Evolutionary conservation across 2,329 filamentous ascomycete species (phyloP).

Genomic region (Pseudovirgaria hyperparasitica): DNA sequence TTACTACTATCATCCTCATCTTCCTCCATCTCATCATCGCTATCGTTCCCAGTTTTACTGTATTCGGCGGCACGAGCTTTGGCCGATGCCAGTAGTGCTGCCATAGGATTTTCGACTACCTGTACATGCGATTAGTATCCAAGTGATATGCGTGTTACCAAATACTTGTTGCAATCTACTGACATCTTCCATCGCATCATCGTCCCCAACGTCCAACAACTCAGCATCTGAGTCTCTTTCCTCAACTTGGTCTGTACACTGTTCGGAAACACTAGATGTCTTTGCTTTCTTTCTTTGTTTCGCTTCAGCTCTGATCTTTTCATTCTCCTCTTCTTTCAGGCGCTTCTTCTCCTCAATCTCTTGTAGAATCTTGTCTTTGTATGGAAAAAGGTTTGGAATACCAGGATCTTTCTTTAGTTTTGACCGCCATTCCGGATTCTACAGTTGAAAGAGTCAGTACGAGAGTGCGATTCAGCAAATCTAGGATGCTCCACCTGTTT

Average conservation of each 20-base stretch:
- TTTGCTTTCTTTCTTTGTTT: slow-evolving; percentile 26
- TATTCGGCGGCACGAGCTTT: slow-evolving; percentile 65
- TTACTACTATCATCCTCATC: slow-evolving; percentile 47
- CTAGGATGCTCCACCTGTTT: slow-evolving; percentile 52
- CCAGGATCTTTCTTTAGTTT: slow-evolving; percentile 96
- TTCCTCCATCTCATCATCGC: slow-evolving; percentile 44
- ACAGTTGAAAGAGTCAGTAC: slow-evolving; percentile 12
- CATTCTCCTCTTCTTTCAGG: slow-evolving; percentile 64
- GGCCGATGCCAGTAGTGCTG: slow-evolving; percentile 77
- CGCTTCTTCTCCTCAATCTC: slow-evolving; percentile 86
- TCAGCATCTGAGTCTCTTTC: slow-evolving; percentile 38
- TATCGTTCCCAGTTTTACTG: slow-evolving; percentile 51
- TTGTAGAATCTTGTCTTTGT: slow-evolving; percentile 88
- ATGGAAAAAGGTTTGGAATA: slow-evolving; percentile 93
- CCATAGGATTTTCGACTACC: slow-evolving; percentile 75
- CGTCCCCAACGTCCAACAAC: slow-evolving; percentile 37
- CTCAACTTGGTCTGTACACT: slow-evolving; percentile 33
- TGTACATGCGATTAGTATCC: slow-evolving; percentile 6
- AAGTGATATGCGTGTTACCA: slow-evolving; percentile 4
- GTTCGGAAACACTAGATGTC: slow-evolving; percentile 21
- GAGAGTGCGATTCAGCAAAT: not conserved
- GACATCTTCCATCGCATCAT: slow-evolving; percentile 44
- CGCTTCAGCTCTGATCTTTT: slow-evolving; percentile 56
- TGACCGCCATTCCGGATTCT: slow-evolving; percentile 91
- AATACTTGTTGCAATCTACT: slow-evolving; percentile 5